Percentiles rank a stretch among this genome's conserved stretches.
Evolutionary conservation across 2,329 filamentous ascomycete genomes (phyloP).

Genomic region (Pyricularia pennisetigena): DNA sequence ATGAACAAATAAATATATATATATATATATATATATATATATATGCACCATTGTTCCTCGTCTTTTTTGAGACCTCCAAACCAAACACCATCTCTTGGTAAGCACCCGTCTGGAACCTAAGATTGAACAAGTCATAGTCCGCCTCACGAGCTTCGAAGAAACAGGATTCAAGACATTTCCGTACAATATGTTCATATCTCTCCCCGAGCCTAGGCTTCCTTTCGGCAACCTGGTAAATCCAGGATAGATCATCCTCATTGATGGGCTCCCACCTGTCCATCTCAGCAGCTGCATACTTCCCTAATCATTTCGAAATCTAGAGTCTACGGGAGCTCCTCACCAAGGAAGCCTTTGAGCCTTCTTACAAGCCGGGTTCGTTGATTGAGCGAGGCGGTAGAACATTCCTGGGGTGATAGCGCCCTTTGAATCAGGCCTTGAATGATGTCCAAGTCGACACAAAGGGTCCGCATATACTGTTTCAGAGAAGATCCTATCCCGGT

Average conservation of each 20-base stretch:
- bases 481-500: not conserved
- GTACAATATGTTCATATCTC: not conserved
- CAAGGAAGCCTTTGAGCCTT: not conserved
- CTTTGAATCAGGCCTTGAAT: not conserved
- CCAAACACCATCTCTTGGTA: not conserved
- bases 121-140: not conserved
- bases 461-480: not conserved
- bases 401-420: not conserved
- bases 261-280: constrained; percentile 4
- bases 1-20: too few relatives aligned
- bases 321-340: not conserved
- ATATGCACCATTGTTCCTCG: too few relatives aligned
- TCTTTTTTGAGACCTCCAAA: not conserved
- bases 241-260: not conserved
- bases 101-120: not conserved
- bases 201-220: not conserved
- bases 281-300: not conserved
- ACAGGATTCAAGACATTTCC: not conserved
- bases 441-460: not conserved
- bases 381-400: not conserved
- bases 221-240: not conserved
- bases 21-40: too few relatives aligned
- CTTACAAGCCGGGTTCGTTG: not conserved
- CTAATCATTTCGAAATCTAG: not conserved
- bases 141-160: not conserved